Base-by-base conservation (phyloP, 352 stramenopile species). In the Sclerospora graminicola region DNA sequence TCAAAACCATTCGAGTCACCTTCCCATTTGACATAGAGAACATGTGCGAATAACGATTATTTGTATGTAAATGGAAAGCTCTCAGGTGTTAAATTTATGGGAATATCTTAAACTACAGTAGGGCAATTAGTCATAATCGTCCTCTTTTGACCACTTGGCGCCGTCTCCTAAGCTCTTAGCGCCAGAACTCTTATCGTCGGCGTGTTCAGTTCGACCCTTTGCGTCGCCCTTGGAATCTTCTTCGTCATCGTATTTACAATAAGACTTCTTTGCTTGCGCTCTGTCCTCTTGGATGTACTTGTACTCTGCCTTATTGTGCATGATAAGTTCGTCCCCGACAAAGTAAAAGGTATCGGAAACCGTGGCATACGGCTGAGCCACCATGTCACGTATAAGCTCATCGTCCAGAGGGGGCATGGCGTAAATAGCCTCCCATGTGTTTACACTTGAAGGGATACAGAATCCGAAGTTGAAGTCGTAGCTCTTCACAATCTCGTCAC, bases 391-490 rank as follows among this genome's bases (percentile, higher is more conserved):
- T 62, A 98, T 96, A 29, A 97, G 71, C 6, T 95, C 83, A 33
- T 97, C 81, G 49, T 96, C 81, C 10, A 98, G 66, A 10, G 89
- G 83, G 9, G 93, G 93, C 48, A 98, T 72, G 18, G 81, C 71
- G 60, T 98, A 98, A 43, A 97, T 83, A 14, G 88, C 78, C 45
- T 98, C 89, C 92, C 92, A 98, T 23, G 84, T 97, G 69, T 98
- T 98, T 4, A 91, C 90, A 42, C 83, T 97, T 43, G 71, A 85
- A 2, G 92, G 94, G 54, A 98, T 97, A 63, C 90, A 97, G 60
- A 97, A 98, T 14, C 90, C 94, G 51, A 98, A 98, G 39, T 67
- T 91, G 41, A 98, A 98, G 68, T 97, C 89, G 58, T 92, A 97
- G 62, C 85, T 96, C 63, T 97, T 97, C 59, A 96, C 68, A 49